A percentile compares a stretch with the other conserved stretches of the same genome.
phyloP scores from a whole-genome alignment of 257 asterid species.

The Pogostemon cablin region DNA sequence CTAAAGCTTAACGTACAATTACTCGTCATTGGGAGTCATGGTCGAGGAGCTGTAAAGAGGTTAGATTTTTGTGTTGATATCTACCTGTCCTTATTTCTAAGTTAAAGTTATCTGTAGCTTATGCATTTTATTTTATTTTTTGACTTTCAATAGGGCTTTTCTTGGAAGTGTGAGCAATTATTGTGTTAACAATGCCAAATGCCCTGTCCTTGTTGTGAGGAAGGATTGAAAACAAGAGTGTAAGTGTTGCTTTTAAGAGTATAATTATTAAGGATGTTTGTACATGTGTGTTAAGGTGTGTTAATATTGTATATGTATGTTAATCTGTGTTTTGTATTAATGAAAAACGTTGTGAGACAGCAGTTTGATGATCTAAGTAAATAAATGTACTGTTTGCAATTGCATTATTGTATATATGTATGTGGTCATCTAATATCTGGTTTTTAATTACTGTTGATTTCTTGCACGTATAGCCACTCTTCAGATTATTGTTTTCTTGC shows the following conservation, averaged over 20 bases:
- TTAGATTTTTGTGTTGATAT: slow-evolving; percentile 16
- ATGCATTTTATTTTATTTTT: neutral
- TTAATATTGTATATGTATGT: neutral
- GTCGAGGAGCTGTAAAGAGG: slow-evolving; percentile 54
- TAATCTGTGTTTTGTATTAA: too few species aligned
- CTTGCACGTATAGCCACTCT: too few species aligned
- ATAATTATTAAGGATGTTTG: neutral
- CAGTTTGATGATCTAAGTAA: neutral
- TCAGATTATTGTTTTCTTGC: neutral
- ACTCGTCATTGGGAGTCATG: slow-evolving; percentile 58
- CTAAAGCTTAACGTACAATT: slow-evolving; percentile 43
- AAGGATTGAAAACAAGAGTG: slow-evolving; percentile 25
- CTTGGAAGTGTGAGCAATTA: slow-evolving; percentile 77
- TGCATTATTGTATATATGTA: neutral
- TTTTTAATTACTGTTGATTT: too few species aligned
- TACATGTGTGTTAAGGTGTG: neutral
- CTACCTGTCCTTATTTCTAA: neutral
- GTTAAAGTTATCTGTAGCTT: neutral
- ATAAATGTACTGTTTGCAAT: neutral
- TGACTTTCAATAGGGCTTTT: slow-evolving; percentile 50
- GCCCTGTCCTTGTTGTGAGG: slow-evolving; percentile 64
- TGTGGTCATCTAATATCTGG: neutral
- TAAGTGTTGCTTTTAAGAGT: neutral
- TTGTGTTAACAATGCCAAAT: slow-evolving; percentile 61
- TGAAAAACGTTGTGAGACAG: neutral